phyloP scores from a whole-genome alignment of 140 eudicot genomes.

The Flaveria floridana region DNA sequence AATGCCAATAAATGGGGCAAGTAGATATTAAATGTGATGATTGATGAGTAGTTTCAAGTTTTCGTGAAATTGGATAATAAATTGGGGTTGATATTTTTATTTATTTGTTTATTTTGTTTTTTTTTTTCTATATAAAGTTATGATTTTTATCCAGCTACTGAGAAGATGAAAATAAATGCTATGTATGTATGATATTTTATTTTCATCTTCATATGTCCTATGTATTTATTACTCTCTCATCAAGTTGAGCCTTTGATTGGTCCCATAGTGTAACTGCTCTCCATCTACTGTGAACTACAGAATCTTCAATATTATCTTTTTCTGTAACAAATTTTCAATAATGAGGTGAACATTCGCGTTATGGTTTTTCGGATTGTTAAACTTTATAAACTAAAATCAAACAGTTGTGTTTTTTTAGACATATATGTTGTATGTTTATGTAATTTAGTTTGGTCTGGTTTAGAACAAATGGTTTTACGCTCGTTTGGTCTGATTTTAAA shows the following conservation, averaged over 20 bases:
- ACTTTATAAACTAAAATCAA: background rate
- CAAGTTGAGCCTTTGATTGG: background rate
- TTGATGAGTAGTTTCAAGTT: background rate
- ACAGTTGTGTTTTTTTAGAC: background rate
- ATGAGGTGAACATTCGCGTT: background rate
- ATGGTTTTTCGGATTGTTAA: background rate
- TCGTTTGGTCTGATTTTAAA: no score
- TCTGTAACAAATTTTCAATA: background rate
- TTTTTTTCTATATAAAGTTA: background rate
- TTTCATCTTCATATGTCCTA: background rate
- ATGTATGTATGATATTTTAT: background rate
- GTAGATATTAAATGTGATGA: conserved; percentile 20
- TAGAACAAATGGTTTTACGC: no score
- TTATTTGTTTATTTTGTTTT: background rate
- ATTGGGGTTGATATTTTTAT: background rate
- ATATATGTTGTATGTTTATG: no score
- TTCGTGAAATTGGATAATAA: conserved; percentile 1
- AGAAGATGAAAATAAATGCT: conserved; percentile 20
- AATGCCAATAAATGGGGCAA: conserved; percentile 1
- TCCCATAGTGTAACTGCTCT: background rate
- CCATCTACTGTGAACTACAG: background rate
- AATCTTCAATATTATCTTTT: background rate
- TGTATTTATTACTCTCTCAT: conserved; percentile 2
- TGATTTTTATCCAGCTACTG: background rate
- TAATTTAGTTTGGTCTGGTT: no score